Evolutionary conservation across 2,329 filamentous ascomycete genomes (phyloP), one percentile per base, ranked within the genome.

Genomic region (Dactylellina drechsleri): DNA sequence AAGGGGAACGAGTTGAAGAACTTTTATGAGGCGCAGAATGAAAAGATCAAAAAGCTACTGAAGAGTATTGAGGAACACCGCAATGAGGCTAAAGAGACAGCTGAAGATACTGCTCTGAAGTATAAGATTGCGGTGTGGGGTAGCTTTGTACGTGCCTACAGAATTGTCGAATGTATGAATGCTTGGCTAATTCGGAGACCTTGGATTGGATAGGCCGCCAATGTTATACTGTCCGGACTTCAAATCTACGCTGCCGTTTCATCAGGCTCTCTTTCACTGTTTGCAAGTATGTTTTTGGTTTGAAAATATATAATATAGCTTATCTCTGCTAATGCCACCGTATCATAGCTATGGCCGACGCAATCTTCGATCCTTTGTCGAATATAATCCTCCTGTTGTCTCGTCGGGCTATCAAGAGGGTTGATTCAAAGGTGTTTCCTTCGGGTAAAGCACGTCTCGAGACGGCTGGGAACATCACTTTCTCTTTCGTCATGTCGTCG

Each of bases 401-500:
- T 75, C 91, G 93, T 82, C 92, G 94, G 58, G 94, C 95, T 58
- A 92, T 97, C 78, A 91, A 91, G 79, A 89, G 88, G 62, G 94
- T 98, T 45, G 93, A 99, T 79, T 87, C 91, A 1, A 88, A 89
- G 60, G 90, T 91, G 54, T 99, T 96, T 81, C 94, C 94, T 0
- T 93, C 91, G 0, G 94, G 94, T 77, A 97, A 97, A 82, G 93
- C 93, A 4, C 90, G 95, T 31, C 91, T 99, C 76, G 94, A 98
- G 83, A 98, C 93, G 0, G 92, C 93, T 0, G 95, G 95, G 61
- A 99, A 98, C 80, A 97, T 98, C 77, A 89, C 91, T 73, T 99
- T 99, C 83, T 97, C 93, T 83, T 96, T 96, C 82, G 85, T 99
- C 79, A 98, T 99, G 95, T 93, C 90, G 18, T 85, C 92, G 8